Percentiles rank a stretch among this genome's conserved stretches.
These are phyloP conservation scores for Botryobasidium botryosum DNA, from an alignment of 768 basidiomycete species.

Conservation along the genomic window DNA sequence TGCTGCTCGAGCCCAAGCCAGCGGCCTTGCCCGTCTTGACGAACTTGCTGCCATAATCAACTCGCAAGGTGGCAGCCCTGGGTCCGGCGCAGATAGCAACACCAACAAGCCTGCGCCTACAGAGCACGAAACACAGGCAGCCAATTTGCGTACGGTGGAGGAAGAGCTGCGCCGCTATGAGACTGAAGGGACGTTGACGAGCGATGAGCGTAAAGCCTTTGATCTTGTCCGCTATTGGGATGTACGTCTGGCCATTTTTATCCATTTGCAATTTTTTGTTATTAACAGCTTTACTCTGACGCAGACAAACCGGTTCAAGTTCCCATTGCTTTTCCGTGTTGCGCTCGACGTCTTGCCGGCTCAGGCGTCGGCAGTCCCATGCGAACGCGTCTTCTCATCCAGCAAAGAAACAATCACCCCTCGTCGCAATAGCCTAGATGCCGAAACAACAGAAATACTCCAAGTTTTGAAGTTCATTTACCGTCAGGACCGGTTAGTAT, in stretches of 20 bases:
- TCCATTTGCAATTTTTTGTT: not conserved
- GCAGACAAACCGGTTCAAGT: not conserved
- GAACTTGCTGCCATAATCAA: no score
- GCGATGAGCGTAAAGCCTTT: no score
- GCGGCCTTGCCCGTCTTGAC: no score
- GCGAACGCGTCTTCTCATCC: constrained; percentile 15
- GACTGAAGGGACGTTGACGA: no score
- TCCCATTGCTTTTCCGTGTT: constrained; percentile 1
- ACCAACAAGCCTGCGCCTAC: no score
- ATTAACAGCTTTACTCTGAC: not conserved
- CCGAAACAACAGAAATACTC: constrained; percentile 12
- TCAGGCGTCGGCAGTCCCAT: constrained; percentile 16
- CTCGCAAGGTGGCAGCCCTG: no score
- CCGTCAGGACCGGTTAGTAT: constrained; percentile 11
- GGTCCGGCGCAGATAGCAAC: no score
- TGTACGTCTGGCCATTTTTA: not conserved
- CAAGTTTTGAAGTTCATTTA: constrained; percentile 15
- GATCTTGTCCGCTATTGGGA: constrained; percentile 1
- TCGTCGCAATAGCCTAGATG: not conserved
- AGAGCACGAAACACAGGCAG: no score
- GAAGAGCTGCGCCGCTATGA: not conserved
- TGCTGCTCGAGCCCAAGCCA: no score
- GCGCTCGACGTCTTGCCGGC: constrained; percentile 13
- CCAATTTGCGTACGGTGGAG: no score
- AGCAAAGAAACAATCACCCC: constrained; percentile 10